Evolutionary conservation across 208 protist genomes (phyloP).

Genomic region (Trypanosoma lewisi): DNA sequence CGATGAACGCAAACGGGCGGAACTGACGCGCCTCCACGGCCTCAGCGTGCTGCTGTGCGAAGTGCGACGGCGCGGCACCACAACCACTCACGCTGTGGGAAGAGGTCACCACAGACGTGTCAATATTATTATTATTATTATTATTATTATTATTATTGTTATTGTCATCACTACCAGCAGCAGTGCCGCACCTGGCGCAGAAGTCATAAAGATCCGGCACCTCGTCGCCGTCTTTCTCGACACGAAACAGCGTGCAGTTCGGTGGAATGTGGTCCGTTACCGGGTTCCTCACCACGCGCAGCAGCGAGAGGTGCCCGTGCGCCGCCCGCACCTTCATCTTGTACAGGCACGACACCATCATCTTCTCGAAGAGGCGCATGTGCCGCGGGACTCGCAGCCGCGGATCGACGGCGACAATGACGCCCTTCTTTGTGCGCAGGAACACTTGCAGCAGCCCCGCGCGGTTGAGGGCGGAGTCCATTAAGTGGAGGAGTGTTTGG

Average conservation of each 20-base stretch:
- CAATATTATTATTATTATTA: no score
- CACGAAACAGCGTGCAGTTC: conserved; percentile 65
- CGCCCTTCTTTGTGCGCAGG: conserved; percentile 95
- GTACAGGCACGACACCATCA: conserved; percentile 99
- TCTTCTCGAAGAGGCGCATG: conserved; percentile 97
- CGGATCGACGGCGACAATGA: conserved; percentile 95
- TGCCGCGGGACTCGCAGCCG: conserved; percentile 97
- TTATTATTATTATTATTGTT: no score
- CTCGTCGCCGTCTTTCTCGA: conserved; percentile 83
- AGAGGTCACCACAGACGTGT: no score
- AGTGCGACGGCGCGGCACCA: conserved; percentile 32
- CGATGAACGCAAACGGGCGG: conserved; percentile 80
- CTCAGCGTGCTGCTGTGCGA: conserved; percentile 39
- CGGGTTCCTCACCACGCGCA: conserved; percentile 98
- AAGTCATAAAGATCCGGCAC: conserved; percentile 64
- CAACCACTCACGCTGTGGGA: no score
- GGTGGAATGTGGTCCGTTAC: conserved; percentile 97
- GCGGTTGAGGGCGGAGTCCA: conserved; percentile 98
- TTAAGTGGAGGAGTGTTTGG: conserved; percentile 97
- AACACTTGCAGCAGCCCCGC: conserved; percentile 97
- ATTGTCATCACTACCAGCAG: conserved; percentile 6
- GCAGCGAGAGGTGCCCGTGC: conserved; percentile 88
- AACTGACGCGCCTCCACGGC: conserved; percentile 50
- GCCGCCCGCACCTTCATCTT: conserved; percentile 96
- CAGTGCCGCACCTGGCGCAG: conserved; percentile 32